phyloP scores from a whole-genome alignment of 2,329 filamentous ascomycete species.

The Fusarium humuli region DNA sequence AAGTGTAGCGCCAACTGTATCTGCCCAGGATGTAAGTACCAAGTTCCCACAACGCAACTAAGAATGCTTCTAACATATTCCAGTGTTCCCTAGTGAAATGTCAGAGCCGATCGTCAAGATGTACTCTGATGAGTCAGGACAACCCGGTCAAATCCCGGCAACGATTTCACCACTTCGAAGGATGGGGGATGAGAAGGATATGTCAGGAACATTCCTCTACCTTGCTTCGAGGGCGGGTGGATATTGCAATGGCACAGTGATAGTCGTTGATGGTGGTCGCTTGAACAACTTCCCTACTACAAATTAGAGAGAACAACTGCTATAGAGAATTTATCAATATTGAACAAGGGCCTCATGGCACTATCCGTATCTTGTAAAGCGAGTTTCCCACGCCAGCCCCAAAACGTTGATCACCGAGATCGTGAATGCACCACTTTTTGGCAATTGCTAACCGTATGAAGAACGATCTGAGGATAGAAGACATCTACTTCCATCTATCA shows the following conservation, averaged over 20 bases:
- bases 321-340: background rate
- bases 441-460: background rate
- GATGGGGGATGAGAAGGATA: constrained; percentile 37
- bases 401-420: background rate
- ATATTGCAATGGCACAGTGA: constrained; percentile 33
- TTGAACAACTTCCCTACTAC: constrained; percentile 31
- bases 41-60: rapidly evolving
- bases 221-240: constrained; percentile 35
- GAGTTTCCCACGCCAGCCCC: background rate
- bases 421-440: background rate
- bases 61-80: background rate
- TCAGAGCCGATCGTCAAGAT: constrained; percentile 38
- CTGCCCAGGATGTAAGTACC: constrained; percentile 29
- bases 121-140: constrained; percentile 21
- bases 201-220: constrained; percentile 33
- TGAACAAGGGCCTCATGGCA: background rate
- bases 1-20: constrained; percentile 27
- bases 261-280: constrained; percentile 36
- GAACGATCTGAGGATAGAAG: background rate
- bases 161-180: constrained; percentile 26
- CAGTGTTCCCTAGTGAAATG: constrained; percentile 39
- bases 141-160: constrained; percentile 17
- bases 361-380: background rate
- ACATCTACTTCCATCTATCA: background rate
- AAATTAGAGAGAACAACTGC: background rate